Evolutionary conservation across 306 rosid species (phyloP), one percentile per base, ranked within the genome.

Genomic region (Castanea crenata): DNA sequence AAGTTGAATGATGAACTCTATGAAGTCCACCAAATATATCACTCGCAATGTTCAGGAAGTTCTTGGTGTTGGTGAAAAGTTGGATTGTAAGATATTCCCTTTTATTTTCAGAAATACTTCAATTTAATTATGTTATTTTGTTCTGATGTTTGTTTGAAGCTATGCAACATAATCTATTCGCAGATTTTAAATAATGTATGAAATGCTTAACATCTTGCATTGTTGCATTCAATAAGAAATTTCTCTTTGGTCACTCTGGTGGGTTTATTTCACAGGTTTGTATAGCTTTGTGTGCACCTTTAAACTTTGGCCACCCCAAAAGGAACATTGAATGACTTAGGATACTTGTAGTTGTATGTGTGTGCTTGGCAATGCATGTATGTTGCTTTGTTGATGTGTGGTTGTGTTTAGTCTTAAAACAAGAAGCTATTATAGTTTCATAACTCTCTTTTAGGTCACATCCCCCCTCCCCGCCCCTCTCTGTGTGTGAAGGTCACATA

Each of bases 1-100:
- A 96, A 96, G 86, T 88, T 96, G 91, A 96, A 93, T 74, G 99
- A 96, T 85, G 99, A 96, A 81, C 98, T 96, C 46, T 96, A 93
- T 76, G 99, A 96, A 88, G 99, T 96, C 85, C 98, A 96, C 84
- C 99, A 93, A 86, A 91, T 96, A 76, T 21, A 96, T 96, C 97
- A 96, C 99, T 62, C 98, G 99, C 23, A 96, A 96, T 88, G 99
- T 96, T 86, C 99, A 93, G 88, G 99, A 96, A 82, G 98, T 96
- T 86, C 96, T 96, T 80, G 99, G 99, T 83, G 99, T 96, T 78
- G 99, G 99, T 67, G 98, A 96, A 90, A 96, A 93, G 86, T 89
- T 96, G 92, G 98, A 96, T 83, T 97, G 99, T 96, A 93, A 90
- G 99, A 69, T 57, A 69, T 77, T 86, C 67, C 38, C 77, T 44